Base-by-base conservation (phyloP, 2,329 filamentous ascomycete species). In the Arthrobotrys sphaeroides region DNA sequence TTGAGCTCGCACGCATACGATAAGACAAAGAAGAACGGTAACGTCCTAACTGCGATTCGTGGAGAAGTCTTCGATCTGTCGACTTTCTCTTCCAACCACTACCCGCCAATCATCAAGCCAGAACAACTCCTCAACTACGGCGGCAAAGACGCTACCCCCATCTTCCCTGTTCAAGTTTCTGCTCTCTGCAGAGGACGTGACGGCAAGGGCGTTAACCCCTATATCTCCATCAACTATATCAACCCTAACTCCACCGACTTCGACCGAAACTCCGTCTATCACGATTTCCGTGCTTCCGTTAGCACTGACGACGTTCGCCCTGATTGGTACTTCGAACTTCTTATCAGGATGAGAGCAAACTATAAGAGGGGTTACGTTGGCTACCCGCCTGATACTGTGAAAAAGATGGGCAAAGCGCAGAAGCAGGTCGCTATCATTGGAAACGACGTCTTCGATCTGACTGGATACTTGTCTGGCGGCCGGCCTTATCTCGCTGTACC, bases 161-260 rank as follows among this genome's bases (percentile, higher is more conserved):
- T 99, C 9, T 99, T 99, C 84, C 95, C 96, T 0, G 87, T 99
- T 0, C 95, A 99, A 82, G 94, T 99, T 13, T 96, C 91, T 3
- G 93, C 94, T 45, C 86, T 99, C 38, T 99, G 95, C 83, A 88
- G 91, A 73, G 95, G 94, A 72, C 88, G 87, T 31, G 86, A 89
- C 78, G 91, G 90, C 20, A 81, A 80, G 0, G 84, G 89, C 45
- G 82, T 91, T 53, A 87, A 92, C 80, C 87, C 87, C 2, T 87
- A 89, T 43, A 92, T 99, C n/a, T 90, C 91, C 51, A 86, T 99
- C 26, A 91, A 94, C 82, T 98, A 94, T 83, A 89, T 89, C 78
- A 88, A 86, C 38, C 89, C 88, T 77, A 99, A 99, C 82, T 61
- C 89, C 18, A 87, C 84, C 20, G 84, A 91, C 22, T 86, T 87